Percentiles rank a stretch among this genome's conserved stretches.
phyloP scores from a whole-genome alignment of 1,284 basidiomycete species.

The Xerocomus amazonicus region DNA sequence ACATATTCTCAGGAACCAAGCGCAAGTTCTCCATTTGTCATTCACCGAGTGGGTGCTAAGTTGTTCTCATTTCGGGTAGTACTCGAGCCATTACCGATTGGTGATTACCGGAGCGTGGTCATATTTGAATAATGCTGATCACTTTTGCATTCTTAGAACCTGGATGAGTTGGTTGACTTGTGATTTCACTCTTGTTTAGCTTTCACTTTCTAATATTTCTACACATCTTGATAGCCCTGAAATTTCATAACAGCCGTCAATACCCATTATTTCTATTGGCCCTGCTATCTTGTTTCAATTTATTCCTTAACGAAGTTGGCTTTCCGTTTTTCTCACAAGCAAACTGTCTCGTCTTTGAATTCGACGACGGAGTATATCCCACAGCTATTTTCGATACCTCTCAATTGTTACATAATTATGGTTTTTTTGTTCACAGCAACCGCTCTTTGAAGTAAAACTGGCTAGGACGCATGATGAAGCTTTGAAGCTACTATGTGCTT shows the following conservation, averaged over 20 bases:
- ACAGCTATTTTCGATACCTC: no score
- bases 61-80: slow-evolving; percentile 10
- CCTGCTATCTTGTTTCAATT: no score
- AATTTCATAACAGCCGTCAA: no score
- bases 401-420: no score
- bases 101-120: not conserved
- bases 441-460: no score
- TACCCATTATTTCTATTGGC: not conserved
- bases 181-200: slow-evolving; percentile 2
- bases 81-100: slow-evolving; percentile 25
- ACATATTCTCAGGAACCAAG: slow-evolving; percentile 21
- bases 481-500: no score
- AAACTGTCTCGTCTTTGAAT: no score
- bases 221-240: not conserved
- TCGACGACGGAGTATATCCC: no score
- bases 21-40: slow-evolving; percentile 7
- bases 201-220: not conserved
- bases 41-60: not conserved
- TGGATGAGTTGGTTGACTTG: slow-evolving; percentile 21
- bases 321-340: no score
- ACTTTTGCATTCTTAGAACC: slow-evolving; percentile 11
- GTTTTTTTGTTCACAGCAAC: no score
- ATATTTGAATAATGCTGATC: not conserved
- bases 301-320: no score
- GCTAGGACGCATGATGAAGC: no score